Conservation (phyloP, 1,139 yeast genomes). For the Protomyces pachydermus region DNA sequence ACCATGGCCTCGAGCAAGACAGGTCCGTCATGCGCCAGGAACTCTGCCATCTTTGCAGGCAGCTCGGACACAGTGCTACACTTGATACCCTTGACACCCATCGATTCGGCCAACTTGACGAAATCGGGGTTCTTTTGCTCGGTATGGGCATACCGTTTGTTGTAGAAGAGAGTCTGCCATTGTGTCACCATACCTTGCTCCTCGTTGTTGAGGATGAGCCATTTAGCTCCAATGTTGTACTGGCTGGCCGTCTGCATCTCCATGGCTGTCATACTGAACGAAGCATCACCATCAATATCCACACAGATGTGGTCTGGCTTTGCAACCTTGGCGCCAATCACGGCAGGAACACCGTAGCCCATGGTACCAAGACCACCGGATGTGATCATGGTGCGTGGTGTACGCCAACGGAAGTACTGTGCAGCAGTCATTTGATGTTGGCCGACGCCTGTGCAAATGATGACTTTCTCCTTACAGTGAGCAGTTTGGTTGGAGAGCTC, state of each 20-base stretch:
- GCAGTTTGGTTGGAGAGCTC: conserved; percentile 71
- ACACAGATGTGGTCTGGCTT: conserved; percentile 90
- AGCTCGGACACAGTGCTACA: conserved; percentile 64
- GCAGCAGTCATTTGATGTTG: conserved; percentile 99
- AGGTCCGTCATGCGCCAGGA: conserved; percentile 72
- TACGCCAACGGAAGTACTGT: conserved; percentile 88
- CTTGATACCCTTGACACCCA: conserved; percentile 83
- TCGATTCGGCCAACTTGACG: conserved; percentile 85
- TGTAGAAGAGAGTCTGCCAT: conserved; percentile 97
- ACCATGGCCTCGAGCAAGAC: conserved; percentile 84
- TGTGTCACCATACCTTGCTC: conserved; percentile 99
- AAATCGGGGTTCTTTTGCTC: conserved; percentile 85
- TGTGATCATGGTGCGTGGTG: conserved; percentile 87
- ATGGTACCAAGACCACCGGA: conserved; percentile 98
- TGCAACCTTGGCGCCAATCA: conserved; percentile 97
- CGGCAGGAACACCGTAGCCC: conserved; percentile 97
- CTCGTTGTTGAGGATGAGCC: conserved; percentile 85
- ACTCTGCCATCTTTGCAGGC: conserved; percentile 58
- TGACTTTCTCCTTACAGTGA: conserved; percentile 61
- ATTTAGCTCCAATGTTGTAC: conserved; percentile 83
- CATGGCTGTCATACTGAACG: conserved; percentile 92
- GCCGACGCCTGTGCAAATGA: conserved; percentile 96
- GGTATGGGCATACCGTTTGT: conserved; percentile 92
- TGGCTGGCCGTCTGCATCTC: conserved; percentile 93
- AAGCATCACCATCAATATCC: conserved; percentile 97